Evolutionary conservation across 2,329 filamentous ascomycete species (phyloP), one percentile per base, ranked within the genome.

Genomic region (Talaromyces sp.): DNA sequence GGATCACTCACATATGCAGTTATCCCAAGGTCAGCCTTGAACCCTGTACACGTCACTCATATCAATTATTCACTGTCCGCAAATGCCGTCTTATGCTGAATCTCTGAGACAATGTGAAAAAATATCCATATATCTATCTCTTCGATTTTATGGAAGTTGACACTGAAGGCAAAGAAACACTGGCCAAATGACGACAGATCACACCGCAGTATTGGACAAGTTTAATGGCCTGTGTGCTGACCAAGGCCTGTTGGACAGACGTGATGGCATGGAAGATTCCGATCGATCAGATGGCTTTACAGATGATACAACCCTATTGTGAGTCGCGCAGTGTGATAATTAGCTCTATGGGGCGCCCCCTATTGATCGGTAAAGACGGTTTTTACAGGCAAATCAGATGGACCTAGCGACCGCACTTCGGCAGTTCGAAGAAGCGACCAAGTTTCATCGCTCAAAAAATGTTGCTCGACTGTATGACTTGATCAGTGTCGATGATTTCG

Each of bases 211-310:
- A 35, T 35, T 54, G 9, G 23, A 25, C 12, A 21, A 54, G 7
- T 54, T 54, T 4, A 35, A 54, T 35, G n/a, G 48, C 48, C 3
- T 54, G 16, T 54, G 48, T 35, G 31, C 48, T 16, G 28, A 54
- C 25, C 25, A 54, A 31, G 48, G 48, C n/a, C 18, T 54, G 28
- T 16, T 54, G 16, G 31, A 21, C 25, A 25, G 48, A 16, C 48
- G 25, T 16, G 48, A 31, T 33, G 48, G 48, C 31, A 31, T 54
- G 48, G 31, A 54, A 8, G 48, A 21, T 7, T 31, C 23, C 2
- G 48, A 54, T 54, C 31, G 48, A 31, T 9, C 18, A 54, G 48
- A 54, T 33, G 48, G 48, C 9, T n/a, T 54, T n/a, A 54, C 48
- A 2, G 48, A 54, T 35, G 48, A n/a, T 18, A 54, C 48, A n/a